These are phyloP conservation scores for Sphagnum tenellum DNA, from an alignment of 225 moss, liverwort and hornwort species.

Conservation along the genomic window DNA sequence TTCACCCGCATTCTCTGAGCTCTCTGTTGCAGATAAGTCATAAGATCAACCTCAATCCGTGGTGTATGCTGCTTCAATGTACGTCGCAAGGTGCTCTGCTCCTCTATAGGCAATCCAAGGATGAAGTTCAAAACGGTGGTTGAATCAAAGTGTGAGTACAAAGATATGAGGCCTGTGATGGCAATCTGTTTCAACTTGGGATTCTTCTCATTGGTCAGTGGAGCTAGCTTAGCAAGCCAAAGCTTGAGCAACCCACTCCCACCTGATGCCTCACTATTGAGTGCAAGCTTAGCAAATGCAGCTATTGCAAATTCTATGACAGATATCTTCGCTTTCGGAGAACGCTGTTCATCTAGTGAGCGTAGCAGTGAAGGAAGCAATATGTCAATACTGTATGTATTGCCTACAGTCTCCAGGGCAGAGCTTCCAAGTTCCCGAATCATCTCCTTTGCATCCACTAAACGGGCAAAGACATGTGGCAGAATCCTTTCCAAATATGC, in stretches of 20 bases:
- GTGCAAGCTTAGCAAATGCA: slow-evolving; percentile 82
- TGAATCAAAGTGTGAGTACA: slow-evolving; percentile 88
- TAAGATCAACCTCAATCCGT: slow-evolving; percentile 97
- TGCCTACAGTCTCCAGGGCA: slow-evolving; percentile 80
- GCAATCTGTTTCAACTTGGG: slow-evolving; percentile 89
- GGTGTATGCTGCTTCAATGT: slow-evolving; percentile 95
- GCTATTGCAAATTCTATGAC: slow-evolving; percentile 91
- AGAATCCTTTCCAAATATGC: slow-evolving; percentile 82
- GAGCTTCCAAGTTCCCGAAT: slow-evolving; percentile 82
- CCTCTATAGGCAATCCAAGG: slow-evolving; percentile 88
- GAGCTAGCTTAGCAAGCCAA: slow-evolving; percentile 92
- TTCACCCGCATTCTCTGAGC: slow-evolving; percentile 73
- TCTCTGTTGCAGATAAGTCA: slow-evolving; percentile 79
- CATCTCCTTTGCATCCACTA: slow-evolving; percentile 86
- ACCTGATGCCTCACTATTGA: slow-evolving; percentile 67
- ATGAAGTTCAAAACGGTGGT: slow-evolving; percentile 89
- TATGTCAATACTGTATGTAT: slow-evolving; percentile 85
- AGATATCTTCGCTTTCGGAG: slow-evolving; percentile 89
- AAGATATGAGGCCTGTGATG: slow-evolving; percentile 89
- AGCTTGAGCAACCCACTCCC: slow-evolving; percentile 88
- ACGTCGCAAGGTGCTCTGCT: slow-evolving; percentile 78
- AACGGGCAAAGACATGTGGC: slow-evolving; percentile 82
- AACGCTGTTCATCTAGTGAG: slow-evolving; percentile 94
- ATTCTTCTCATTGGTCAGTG: slow-evolving; percentile 92
- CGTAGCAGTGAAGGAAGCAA: slow-evolving; percentile 86